Conservation (phyloP, 257 asterid genomes). For the Capsicum chinense region DNA sequence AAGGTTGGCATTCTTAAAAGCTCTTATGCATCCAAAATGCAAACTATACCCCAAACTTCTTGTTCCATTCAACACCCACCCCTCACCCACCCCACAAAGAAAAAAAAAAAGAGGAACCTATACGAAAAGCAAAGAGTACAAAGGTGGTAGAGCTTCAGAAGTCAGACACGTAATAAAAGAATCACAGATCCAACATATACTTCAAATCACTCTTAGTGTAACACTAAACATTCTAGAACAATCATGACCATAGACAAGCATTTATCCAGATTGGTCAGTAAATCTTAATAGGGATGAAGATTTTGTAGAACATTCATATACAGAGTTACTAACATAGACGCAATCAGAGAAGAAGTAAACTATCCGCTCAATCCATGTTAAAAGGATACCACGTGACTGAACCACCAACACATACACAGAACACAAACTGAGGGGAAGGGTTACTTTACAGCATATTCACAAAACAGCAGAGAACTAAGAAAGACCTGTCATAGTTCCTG, state of each 20-base stretch:
- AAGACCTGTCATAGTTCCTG: conserved; percentile 90
- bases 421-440: not conserved
- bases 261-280: not conserved
- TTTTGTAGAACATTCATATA: conserved; percentile 11
- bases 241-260: not conserved
- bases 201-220: not conserved
- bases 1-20: not conserved
- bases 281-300: not conserved
- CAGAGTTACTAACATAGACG: not conserved
- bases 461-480: conserved; percentile 9
- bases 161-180: not conserved
- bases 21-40: not conserved
- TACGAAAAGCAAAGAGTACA: not conserved
- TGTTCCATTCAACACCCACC: not conserved
- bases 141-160: not conserved
- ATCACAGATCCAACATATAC: not conserved
- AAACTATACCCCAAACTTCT: not conserved
- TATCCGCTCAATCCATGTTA: not conserved
- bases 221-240: conserved; percentile 1
- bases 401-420: not conserved
- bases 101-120: not conserved
- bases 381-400: conserved; percentile 15
- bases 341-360: not conserved
- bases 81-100: not conserved
- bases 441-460: conserved; percentile 10